A percentile compares a stretch with the other conserved stretches of the same genome.
Evolutionary conservation across 805 yeast genomes (phyloP).

Genomic region (Clavispora asparagi): DNA sequence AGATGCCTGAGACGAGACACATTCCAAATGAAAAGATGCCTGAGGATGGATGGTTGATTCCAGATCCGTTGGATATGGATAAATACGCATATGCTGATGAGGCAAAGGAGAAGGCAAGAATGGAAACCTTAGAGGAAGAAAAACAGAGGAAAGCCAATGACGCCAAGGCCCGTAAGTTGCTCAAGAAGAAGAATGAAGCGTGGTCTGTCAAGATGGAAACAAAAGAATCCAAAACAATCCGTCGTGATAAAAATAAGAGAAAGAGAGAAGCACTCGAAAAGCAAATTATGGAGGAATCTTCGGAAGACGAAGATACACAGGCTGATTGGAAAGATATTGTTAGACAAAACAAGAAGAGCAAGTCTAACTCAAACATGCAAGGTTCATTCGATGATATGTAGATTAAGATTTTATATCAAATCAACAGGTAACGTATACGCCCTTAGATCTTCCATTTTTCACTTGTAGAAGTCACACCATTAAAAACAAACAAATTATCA

Average conservation of each 20-base stretch:
- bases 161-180: conserved; percentile 39
- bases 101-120: conserved; percentile 57
- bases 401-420: background rate
- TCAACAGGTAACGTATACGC: background rate
- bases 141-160: conserved; percentile 31
- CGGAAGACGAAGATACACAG: conserved; percentile 38
- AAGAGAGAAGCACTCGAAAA: conserved; percentile 65
- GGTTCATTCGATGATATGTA: conserved; percentile 57
- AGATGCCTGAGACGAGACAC: conserved; percentile 82
- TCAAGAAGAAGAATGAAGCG: conserved; percentile 53
- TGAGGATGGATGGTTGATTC: conserved; percentile 66
- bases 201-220: conserved; percentile 74
- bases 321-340: conserved; percentile 89
- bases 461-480: conserved; percentile 58
- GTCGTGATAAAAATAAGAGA: conserved; percentile 65
- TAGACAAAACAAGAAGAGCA: conserved; percentile 56
- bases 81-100: conserved; percentile 58
- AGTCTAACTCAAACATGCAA: conserved; percentile 36
- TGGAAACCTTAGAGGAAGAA: conserved; percentile 50
- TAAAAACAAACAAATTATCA: conserved; percentile 64
- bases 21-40: conserved; percentile 48
- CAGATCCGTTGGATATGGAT: conserved; percentile 61
- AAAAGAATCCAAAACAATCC: conserved; percentile 54
- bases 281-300: conserved; percentile 40
- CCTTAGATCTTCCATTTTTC: conserved; percentile 31